These are phyloP conservation scores for Neonectria hederae DNA, from an alignment of 2,329 filamentous ascomycete species.

Conservation along the genomic window DNA sequence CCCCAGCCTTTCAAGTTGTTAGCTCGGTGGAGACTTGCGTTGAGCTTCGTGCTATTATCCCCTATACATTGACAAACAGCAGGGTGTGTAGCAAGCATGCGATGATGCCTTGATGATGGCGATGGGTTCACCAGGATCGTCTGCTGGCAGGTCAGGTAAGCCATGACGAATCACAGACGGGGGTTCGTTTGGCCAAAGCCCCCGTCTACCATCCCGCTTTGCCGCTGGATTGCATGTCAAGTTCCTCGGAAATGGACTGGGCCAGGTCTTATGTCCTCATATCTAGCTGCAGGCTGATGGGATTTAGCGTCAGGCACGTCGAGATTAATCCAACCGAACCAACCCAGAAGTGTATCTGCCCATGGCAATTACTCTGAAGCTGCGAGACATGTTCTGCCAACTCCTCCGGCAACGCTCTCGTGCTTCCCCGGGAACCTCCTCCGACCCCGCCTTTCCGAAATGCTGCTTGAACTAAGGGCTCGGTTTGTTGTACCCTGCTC, in stretches of 20 bases:
- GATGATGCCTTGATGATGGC: slow-evolving; percentile 7
- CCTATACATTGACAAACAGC: slow-evolving; percentile 7
- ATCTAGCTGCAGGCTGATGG: slow-evolving; percentile 26
- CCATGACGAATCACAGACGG: slow-evolving; percentile 12
- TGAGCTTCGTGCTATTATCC: slow-evolving; percentile 10
- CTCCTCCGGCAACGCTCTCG: slow-evolving; percentile 34
- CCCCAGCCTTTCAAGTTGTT: slow-evolving; percentile 8
- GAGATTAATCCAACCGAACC: slow-evolving; percentile 26
- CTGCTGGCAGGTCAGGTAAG: slow-evolving; percentile 4
- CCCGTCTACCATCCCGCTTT: slow-evolving; percentile 23
- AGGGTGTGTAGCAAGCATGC: slow-evolving; percentile 7
- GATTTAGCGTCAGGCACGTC: slow-evolving; percentile 39
- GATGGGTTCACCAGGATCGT: slow-evolving; percentile 9
- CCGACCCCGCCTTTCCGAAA: slow-evolving; percentile 34
- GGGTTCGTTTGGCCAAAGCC: slow-evolving; percentile 6
- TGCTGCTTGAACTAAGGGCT: slow-evolving; percentile 21
- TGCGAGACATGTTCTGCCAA: slow-evolving; percentile 38
- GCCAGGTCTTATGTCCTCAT: slow-evolving; percentile 22
- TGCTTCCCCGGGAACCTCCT: slow-evolving; percentile 38
- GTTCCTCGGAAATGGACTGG: slow-evolving; percentile 17
- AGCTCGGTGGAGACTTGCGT: slow-evolving; percentile 11
- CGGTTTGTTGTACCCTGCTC: slow-evolving; percentile 11
- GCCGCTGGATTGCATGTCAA: slow-evolving; percentile 19
- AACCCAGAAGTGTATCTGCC: slow-evolving; percentile 20
- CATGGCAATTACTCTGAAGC: slow-evolving; percentile 30